Evolutionary conservation across 208 protist genomes (phyloP), one percentile per base, ranked within the genome.

Genomic region (Acanthamoeba lenticulata): DNA sequence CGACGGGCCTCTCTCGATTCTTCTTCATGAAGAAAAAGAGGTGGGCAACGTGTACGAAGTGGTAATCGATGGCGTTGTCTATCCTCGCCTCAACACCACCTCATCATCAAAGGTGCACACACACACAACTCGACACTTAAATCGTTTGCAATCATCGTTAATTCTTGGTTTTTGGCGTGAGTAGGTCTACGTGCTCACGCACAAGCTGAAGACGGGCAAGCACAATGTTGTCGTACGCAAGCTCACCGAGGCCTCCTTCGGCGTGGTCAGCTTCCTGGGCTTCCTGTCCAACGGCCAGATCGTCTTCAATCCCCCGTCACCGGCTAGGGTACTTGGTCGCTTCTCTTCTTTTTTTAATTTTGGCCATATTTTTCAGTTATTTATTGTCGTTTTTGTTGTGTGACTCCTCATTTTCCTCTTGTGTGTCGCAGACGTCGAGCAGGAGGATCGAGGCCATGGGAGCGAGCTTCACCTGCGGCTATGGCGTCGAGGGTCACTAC

Each of bases 391-490:
- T n/a, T n/a, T n/a, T n/a, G n/a, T n/a, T n/a, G n/a, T n/a, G n/a
- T n/a, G n/a, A n/a, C n/a, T n/a, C n/a, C n/a, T n/a, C n/a, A n/a
- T n/a, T n/a, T n/a, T n/a, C n/a, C n/a, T n/a, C n/a, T n/a, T n/a
- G n/a, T n/a, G n/a, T n/a, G n/a, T n/a, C n/a, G n/a, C n/a, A 72
- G 62, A n/a, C 29, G 27, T 21, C 62, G 11, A 72, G 38, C 62
- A 72, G 72, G 40, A 83, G 72, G 40, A 49, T 83, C 29, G 72
- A 83, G 29, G 72, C 72, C 6, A 5, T 83, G 38, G 72, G 72
- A 15, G 72, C 72, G 21, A 83, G 72, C 42, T 83, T 83, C 72
- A 83, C 72, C 38, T 83, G 72, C 29, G 72, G 72, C 72, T 83
- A 83, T n/a, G 72, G 72, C 72, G 72, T 83, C 2, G 72, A 83